A percentile compares a stretch with the other conserved stretches of the same genome.
Conservation (phyloP, 2,329 filamentous ascomycete species). For the Beauveria scarabaeidicola region DNA sequence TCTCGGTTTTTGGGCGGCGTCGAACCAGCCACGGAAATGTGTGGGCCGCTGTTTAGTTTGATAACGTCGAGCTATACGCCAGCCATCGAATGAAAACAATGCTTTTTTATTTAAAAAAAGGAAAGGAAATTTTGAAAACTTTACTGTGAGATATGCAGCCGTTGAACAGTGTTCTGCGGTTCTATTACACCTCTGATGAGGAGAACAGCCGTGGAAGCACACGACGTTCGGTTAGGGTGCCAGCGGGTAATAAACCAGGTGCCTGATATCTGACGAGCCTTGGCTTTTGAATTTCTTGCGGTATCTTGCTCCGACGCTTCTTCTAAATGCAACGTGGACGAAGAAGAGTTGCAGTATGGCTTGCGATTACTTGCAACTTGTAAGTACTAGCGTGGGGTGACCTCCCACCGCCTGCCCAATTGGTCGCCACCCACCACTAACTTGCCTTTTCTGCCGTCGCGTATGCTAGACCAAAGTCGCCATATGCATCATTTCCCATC, state of each 20-base stretch:
- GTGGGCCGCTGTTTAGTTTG: neutral
- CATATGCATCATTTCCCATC: neutral
- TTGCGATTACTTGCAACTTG: neutral
- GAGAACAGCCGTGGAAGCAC: too few relatives aligned
- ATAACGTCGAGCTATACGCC: neutral
- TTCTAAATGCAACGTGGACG: too few relatives aligned
- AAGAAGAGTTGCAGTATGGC: neutral
- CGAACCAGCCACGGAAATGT: neutral
- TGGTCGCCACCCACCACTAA: slow-evolving; percentile 4
- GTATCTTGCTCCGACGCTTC: too few relatives aligned
- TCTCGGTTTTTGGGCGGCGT: neutral
- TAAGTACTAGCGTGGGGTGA: neutral
- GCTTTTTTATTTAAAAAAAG: too few relatives aligned
- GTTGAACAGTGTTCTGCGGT: too few relatives aligned
- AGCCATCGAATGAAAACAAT: neutral
- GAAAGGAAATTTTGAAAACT: too few relatives aligned
- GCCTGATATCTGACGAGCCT: neutral
- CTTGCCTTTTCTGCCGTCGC: neutral
- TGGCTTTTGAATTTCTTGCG: too few relatives aligned
- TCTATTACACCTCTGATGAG: too few relatives aligned
- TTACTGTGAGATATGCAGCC: too few relatives aligned
- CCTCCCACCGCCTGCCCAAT: slow-evolving; percentile 6
- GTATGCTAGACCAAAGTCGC: neutral
- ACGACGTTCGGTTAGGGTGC: too few relatives aligned
- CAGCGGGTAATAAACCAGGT: too few relatives aligned